These are phyloP conservation scores for Massariosphaeria phaeospora DNA, from an alignment of 495 filamentous ascomycete species.

Conservation along the genomic window DNA sequence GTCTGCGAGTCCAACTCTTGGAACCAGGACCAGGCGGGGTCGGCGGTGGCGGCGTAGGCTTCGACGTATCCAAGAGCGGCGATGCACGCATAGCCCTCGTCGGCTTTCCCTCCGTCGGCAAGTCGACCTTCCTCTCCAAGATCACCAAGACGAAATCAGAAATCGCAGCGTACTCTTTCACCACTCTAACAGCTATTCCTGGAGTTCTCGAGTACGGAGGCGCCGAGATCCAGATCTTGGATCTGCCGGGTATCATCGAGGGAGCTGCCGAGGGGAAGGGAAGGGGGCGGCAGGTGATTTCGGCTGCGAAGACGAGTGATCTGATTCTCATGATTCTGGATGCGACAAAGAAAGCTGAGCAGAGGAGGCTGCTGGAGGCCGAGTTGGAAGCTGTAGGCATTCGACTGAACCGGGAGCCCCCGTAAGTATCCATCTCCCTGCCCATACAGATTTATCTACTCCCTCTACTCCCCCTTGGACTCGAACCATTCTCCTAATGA, in stretches of 20 bases:
- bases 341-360: constrained; percentile 94
- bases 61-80: constrained; percentile 95
- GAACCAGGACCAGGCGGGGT: constrained; percentile 82
- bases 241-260: constrained; percentile 98
- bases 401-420: constrained; percentile 83
- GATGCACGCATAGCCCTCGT: constrained; percentile 97
- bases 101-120: constrained; percentile 96
- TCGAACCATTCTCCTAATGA: not conserved
- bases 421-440: constrained; percentile 51
- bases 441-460: not conserved
- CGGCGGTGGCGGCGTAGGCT: constrained; percentile 67
- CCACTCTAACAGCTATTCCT: constrained; percentile 94
- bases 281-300: constrained; percentile 92
- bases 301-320: constrained; percentile 97
- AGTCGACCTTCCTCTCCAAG: constrained; percentile 97
- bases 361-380: constrained; percentile 80
- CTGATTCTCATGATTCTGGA: constrained; percentile 95
- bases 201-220: constrained; percentile 98
- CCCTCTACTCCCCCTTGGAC: not conserved
- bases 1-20: constrained; percentile 88
- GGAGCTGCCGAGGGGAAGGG: constrained; percentile 96
- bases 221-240: constrained; percentile 96
- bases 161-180: constrained; percentile 96
- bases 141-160: constrained; percentile 98
- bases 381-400: constrained; percentile 98